Percentiles rank a stretch among this genome's conserved stretches.
Conservation (phyloP, 768 basidiomycete species). For the Pleurotus salmoneostramineus region DNA sequence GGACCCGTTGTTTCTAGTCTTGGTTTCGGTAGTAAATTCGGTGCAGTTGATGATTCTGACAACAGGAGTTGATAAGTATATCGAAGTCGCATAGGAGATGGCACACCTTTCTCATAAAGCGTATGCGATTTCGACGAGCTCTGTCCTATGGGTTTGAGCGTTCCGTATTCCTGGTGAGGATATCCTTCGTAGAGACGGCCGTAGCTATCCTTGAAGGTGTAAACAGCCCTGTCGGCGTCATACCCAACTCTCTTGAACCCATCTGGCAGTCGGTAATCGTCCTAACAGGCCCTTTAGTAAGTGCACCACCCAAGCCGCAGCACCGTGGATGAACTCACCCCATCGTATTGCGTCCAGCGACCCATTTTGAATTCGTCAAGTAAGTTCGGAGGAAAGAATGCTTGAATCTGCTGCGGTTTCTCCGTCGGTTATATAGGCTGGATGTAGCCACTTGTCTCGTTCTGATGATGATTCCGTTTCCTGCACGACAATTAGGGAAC, state of each 20-base stretch:
- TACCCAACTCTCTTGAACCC: constrained; percentile 9
- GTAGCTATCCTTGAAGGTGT: constrained; percentile 4
- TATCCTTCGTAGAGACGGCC: constrained; percentile 1
- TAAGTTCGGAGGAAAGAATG: neutral
- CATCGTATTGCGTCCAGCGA: constrained; percentile 7
- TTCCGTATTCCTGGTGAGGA: constrained; percentile 7
- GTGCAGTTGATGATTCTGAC: neutral
- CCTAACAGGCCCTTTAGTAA: neutral
- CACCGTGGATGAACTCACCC: neutral
- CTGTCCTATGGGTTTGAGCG: neutral
- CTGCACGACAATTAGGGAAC: no score
- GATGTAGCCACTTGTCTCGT: no score
- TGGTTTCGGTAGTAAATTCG: neutral
- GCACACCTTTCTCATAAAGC: constrained; percentile 3
- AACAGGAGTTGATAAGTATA: neutral
- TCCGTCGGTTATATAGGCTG: neutral
- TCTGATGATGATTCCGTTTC: no score
- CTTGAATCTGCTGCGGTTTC: neutral
- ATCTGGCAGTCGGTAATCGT: constrained; percentile 10
- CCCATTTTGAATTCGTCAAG: neutral
- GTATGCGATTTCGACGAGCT: neutral
- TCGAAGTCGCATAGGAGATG: neutral
- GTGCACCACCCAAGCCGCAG: neutral
- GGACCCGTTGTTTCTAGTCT: neutral
- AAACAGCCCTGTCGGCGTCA: constrained; percentile 9